Evolutionary conservation across 805 yeast genomes (phyloP).

Genomic region (Suhomyces tanzawaensis): DNA sequence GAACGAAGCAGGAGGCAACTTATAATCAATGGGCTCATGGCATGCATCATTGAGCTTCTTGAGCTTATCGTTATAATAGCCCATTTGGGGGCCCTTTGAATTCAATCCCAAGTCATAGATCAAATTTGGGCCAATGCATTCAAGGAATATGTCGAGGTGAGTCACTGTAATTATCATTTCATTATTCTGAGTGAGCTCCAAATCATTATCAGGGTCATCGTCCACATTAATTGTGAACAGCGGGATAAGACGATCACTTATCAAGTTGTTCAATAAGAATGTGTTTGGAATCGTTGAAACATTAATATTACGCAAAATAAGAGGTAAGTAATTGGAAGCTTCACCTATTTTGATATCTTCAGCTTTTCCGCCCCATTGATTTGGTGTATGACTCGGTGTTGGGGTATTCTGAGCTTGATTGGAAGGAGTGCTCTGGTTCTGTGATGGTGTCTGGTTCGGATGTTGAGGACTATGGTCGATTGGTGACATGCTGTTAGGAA

Average conservation of each 20-base stretch:
- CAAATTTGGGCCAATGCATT: conserved; percentile 42
- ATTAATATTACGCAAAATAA: conserved; percentile 63
- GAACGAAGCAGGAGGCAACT: conserved; percentile 11
- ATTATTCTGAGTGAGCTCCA: conserved; percentile 25
- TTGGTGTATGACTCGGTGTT: conserved; percentile 2
- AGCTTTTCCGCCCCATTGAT: neutral
- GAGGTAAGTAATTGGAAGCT: conserved; percentile 62
- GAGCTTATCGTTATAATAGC: conserved; percentile 7
- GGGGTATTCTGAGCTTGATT: conserved; percentile 3
- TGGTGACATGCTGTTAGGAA: conserved; percentile 16
- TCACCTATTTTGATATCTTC: conserved; percentile 19
- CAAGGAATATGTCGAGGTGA: conserved; percentile 32
- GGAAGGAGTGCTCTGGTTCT: neutral
- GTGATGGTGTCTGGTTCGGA: neutral
- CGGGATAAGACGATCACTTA: conserved; percentile 8
- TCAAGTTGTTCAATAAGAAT: conserved; percentile 42
- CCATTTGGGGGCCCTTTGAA: conserved; percentile 12
- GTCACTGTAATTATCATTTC: conserved; percentile 30
- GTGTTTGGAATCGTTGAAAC: conserved; percentile 58
- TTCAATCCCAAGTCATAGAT: conserved; percentile 36
- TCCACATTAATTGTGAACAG: conserved; percentile 34
- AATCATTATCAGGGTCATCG: conserved; percentile 34
- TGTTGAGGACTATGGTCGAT: conserved; percentile 9
- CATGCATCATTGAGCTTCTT: neutral
- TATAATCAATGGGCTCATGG: conserved; percentile 13